phyloP scores from a whole-genome alignment of 805 yeast genomes.

The Yamadazyma sp. region DNA sequence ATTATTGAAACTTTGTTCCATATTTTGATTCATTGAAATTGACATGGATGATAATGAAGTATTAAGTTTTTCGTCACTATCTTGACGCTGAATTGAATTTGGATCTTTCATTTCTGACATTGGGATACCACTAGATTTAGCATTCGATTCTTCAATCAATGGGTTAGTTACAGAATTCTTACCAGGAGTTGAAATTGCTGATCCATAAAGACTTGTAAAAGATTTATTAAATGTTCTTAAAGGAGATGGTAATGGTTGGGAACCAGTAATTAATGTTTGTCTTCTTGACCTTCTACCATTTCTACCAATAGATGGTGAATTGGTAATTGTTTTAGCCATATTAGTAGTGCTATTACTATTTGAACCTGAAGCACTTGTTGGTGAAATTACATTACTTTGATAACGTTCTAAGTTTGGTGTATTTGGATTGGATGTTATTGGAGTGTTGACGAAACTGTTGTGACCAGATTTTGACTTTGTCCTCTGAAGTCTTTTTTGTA shows the following conservation, averaged over 20 bases:
- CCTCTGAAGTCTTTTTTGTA: slow-evolving; percentile 40
- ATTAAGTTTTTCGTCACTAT: slow-evolving; percentile 18
- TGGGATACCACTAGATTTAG: slow-evolving; percentile 14
- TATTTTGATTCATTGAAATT: slow-evolving; percentile 19
- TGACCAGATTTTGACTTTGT: slow-evolving; percentile 24
- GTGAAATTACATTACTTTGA: slow-evolving; percentile 1
- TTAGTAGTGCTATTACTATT: slow-evolving; percentile 4
- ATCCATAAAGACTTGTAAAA: slow-evolving; percentile 33
- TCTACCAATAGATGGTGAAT: slow-evolving; percentile 39
- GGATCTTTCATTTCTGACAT: slow-evolving; percentile 15
- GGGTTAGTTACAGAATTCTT: slow-evolving; percentile 15
- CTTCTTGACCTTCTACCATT: slow-evolving; percentile 60
- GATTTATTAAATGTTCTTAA: slow-evolving; percentile 54
- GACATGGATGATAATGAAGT: slow-evolving; percentile 42
- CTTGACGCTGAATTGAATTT: slow-evolving; percentile 1
- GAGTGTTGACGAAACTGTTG: slow-evolving; percentile 10
- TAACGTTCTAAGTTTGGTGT: slow-evolving; percentile 11
- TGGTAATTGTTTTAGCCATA: slow-evolving; percentile 10
- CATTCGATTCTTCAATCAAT: slow-evolving; percentile 9
- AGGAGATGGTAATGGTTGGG: slow-evolving; percentile 92
- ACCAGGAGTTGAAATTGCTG: slow-evolving; percentile 39
- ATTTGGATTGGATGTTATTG: slow-evolving; percentile 15
- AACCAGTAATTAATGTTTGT: slow-evolving; percentile 79
- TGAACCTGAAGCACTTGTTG: background rate
- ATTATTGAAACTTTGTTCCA: slow-evolving; percentile 10